Conservation (phyloP, 139 green algal genomes). For the Chlamydomonas sp. region DNA sequence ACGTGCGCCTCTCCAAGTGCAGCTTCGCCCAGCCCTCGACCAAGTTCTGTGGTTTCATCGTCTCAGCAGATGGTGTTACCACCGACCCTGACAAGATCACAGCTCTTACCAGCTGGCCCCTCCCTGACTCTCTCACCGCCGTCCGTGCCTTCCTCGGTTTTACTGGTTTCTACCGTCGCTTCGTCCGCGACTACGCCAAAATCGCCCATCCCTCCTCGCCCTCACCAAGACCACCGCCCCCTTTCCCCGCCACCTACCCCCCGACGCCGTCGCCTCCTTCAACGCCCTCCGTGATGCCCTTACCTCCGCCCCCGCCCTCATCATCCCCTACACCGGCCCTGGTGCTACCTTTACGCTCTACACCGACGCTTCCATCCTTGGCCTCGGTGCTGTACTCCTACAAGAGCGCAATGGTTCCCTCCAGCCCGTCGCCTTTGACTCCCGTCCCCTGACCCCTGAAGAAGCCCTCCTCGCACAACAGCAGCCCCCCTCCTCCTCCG, state of each 20-base stretch:
- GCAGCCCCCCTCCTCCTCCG: too few species aligned
- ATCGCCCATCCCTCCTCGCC: conserved; percentile 13
- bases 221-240: conserved; percentile 8
- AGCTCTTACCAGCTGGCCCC: neutral
- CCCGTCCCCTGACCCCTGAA: neutral
- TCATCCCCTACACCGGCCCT: conserved; percentile 1
- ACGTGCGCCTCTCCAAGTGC: conserved; percentile 55
- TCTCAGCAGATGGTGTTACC: conserved; percentile 7
- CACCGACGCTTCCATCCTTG: conserved; percentile 50
- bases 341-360: conserved; percentile 35
- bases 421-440: conserved; percentile 47
- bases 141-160: conserved; percentile 40
- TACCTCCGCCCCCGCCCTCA: conserved; percentile 18
- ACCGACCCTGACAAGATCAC: conserved; percentile 16
- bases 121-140: neutral
- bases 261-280: conserved; percentile 1
- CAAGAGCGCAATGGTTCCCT: conserved; percentile 34
- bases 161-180: conserved; percentile 30
- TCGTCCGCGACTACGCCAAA: conserved; percentile 35
- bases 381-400: conserved; percentile 39
- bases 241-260: neutral
- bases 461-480: too few species aligned
- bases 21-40: conserved; percentile 41
- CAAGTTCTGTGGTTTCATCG: conserved; percentile 39
- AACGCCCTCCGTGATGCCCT: neutral